A percentile compares a stretch with the other conserved stretches of the same genome.
Evolutionary conservation across 345 rosid genomes (phyloP).

Genomic region (Moringa oleifera): DNA sequence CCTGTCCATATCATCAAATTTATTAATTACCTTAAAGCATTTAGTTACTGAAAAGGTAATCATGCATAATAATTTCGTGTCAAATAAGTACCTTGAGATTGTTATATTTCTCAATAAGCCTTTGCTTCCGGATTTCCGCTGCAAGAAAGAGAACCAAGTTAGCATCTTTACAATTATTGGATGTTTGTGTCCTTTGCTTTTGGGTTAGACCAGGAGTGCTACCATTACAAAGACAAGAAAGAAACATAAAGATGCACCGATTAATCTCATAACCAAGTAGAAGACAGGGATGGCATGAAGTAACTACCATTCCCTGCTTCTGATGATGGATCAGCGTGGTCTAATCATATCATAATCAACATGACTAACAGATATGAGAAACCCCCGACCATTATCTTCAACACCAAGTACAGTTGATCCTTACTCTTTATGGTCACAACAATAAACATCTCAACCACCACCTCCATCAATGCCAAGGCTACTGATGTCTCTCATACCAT

Average conservation of each 20-base stretch:
- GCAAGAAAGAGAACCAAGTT: slow-evolving; percentile 29
- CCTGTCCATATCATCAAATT: slow-evolving; percentile 32
- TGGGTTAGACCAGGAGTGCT: background rate
- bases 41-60: background rate
- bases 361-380: too few species aligned
- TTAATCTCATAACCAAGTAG: too few species aligned
- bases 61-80: background rate
- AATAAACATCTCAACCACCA: background rate
- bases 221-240: background rate
- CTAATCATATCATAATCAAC: too few species aligned
- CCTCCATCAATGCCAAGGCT: background rate
- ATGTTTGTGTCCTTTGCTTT: background rate
- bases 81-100: slow-evolving; percentile 53
- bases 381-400: too few species aligned
- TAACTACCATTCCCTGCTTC: too few species aligned
- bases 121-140: slow-evolving; percentile 78
- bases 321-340: too few species aligned
- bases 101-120: slow-evolving; percentile 65
- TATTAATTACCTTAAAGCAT: too few species aligned
- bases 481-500: background rate
- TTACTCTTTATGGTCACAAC: too few species aligned
- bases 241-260: background rate
- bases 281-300: too few species aligned
- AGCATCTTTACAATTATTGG: slow-evolving; percentile 7
- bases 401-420: too few species aligned